Percentiles rank a stretch among this genome's conserved stretches.
Conservation (phyloP, 306 rosid species). For the Pueraria montana region DNA sequence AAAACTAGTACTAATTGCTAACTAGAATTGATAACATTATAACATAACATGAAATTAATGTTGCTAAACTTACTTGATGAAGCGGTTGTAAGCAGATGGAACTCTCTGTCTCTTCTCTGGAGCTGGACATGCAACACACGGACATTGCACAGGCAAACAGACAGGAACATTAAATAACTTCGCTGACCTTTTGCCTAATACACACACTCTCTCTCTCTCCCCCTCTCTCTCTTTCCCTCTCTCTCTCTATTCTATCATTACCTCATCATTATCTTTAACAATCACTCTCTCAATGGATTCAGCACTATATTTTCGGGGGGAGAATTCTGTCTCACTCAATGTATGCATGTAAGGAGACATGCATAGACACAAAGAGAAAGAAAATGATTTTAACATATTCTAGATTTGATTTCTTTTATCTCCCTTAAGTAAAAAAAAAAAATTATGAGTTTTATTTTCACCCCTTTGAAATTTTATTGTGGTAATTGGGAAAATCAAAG, state of each 20-base stretch:
- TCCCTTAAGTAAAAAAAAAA: background rate
- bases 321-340: conserved; percentile 49
- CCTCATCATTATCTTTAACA: conserved; percentile 61
- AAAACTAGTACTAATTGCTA: background rate
- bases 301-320: conserved; percentile 58
- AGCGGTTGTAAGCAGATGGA: conserved; percentile 99
- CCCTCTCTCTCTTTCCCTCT: background rate
- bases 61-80: conserved; percentile 84
- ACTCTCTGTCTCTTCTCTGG: conserved; percentile 99
- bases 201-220: background rate
- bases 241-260: conserved; percentile 53
- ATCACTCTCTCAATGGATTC: conserved; percentile 60
- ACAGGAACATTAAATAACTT: conserved; percentile 58
- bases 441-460: background rate
- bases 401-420: conserved; percentile 2
- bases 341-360: conserved; percentile 53
- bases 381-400: background rate
- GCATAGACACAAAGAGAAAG: conserved; percentile 26
- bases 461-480: conserved; percentile 5
- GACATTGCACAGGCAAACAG: conserved; percentile 52
- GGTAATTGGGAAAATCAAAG: background rate
- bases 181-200: conserved; percentile 44
- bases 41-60: background rate
- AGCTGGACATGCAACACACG: conserved; percentile 73
- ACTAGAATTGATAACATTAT: background rate